Conservation (phyloP, 108 stramenopile species). For the Cylindrotheca fusiformis region DNA sequence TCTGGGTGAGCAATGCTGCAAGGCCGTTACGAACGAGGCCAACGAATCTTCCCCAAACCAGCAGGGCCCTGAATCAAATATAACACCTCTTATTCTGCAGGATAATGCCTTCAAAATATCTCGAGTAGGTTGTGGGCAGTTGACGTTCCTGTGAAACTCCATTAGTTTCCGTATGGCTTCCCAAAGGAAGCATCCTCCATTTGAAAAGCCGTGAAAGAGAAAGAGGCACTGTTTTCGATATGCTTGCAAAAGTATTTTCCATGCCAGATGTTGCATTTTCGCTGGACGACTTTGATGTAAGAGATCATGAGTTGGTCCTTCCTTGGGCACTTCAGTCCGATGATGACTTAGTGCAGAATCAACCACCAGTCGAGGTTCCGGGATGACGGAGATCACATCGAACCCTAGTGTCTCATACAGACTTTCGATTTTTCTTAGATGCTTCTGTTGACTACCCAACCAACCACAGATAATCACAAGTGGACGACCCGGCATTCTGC, state of each 20-base stretch:
- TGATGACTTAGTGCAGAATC: conserved; percentile 20
- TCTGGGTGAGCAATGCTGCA: conserved; percentile 25
- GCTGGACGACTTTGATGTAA: background rate
- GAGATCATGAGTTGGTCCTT: background rate
- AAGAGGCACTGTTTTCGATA: conserved; percentile 31
- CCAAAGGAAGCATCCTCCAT: conserved; percentile 86
- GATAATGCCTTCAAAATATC: background rate
- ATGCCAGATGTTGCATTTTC: conserved; percentile 48
- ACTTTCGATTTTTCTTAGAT: conserved; percentile 46
- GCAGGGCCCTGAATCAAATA: conserved; percentile 78
- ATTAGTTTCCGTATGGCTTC: conserved; percentile 62
- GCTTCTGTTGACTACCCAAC: conserved; percentile 68
- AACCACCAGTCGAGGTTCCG: conserved; percentile 51
- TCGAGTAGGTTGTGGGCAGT: background rate
- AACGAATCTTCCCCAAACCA: conserved; percentile 33
- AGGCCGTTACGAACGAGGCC: conserved; percentile 30
- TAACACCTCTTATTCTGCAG: conserved; percentile 42
- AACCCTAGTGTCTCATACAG: conserved; percentile 58
- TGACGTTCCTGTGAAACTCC: conserved; percentile 14
- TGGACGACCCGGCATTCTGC: conserved; percentile 22
- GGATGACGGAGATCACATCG: conserved; percentile 42
- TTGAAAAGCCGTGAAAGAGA: conserved; percentile 76
- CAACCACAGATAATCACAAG: conserved; percentile 72
- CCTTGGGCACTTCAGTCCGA: background rate
- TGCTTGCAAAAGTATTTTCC: conserved; percentile 40